These are phyloP conservation scores for Solanum appendiculatum DNA, from an alignment of 257 asterid genomes.

Conservation along the genomic window DNA sequence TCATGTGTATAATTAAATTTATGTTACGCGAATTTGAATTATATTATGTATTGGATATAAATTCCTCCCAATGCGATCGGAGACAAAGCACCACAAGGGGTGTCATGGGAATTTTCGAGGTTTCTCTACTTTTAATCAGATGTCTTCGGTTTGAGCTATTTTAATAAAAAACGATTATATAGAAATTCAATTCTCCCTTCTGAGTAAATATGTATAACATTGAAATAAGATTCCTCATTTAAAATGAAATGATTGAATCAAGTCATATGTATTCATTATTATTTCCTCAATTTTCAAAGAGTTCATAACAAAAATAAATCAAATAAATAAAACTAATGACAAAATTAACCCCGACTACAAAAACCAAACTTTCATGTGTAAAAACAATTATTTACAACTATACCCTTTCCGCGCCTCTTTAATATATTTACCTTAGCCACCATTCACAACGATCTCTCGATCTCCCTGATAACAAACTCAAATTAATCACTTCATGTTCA, in stretches of 20 bases:
- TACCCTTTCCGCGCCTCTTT: not conserved
- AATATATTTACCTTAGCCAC: slow-evolving; percentile 7
- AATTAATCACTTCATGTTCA: not conserved
- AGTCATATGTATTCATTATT: not conserved
- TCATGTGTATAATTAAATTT: not conserved
- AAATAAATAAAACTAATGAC: not conserved
- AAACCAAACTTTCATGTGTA: not conserved
- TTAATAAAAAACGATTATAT: not conserved
- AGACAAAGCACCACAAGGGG: too few species aligned
- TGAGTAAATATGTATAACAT: not conserved
- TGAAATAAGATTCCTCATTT: not conserved
- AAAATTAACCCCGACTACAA: not conserved
- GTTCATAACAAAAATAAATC: not conserved
- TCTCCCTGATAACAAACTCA: not conserved
- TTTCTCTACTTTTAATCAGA: too few species aligned
- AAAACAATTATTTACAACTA: not conserved
- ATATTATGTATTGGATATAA: too few species aligned
- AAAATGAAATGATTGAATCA: not conserved
- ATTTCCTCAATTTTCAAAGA: not conserved
- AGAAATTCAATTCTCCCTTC: not conserved
- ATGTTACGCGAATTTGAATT: too few species aligned
- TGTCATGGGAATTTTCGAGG: too few species aligned
- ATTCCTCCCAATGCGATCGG: too few species aligned
- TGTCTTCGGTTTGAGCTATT: not conserved
- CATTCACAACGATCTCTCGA: slow-evolving; percentile 4